A percentile compares a stretch with the other conserved stretches of the same genome.
Evolutionary conservation across 2,329 filamentous ascomycete genomes (phyloP).

Genomic region (Teratosphaeria viscida): DNA sequence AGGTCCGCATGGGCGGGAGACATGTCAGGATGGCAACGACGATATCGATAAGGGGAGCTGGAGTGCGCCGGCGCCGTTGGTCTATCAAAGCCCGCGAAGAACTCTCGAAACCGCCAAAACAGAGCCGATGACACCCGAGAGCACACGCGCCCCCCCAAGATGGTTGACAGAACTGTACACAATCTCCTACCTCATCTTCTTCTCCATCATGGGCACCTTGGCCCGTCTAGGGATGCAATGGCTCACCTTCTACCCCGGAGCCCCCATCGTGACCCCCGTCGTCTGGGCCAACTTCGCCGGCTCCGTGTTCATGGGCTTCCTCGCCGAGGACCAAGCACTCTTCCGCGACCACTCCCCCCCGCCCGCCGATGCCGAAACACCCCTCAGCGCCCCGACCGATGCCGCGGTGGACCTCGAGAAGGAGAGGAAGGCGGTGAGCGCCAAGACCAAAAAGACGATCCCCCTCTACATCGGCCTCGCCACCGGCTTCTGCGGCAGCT

Average conservation of each 20-base stretch:
- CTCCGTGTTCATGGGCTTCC: slow-evolving; percentile 73
- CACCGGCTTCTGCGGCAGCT: slow-evolving; percentile 80
- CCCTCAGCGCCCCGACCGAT: slow-evolving; percentile 17
- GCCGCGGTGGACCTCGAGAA: slow-evolving; percentile 20
- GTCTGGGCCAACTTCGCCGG: slow-evolving; percentile 85
- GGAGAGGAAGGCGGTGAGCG: slow-evolving; percentile 23
- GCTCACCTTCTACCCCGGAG: slow-evolving; percentile 67
- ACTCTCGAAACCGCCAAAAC: slow-evolving; percentile 7
- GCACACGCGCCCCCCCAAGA: slow-evolving; percentile 12
- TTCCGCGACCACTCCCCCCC: slow-evolving; percentile 55
- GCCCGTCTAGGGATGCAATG: slow-evolving; percentile 71
- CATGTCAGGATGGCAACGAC: neutral
- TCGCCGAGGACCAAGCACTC: slow-evolving; percentile 65
- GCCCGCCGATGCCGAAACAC: slow-evolving; percentile 19
- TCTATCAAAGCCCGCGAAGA: slow-evolving; percentile 1
- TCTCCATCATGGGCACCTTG: slow-evolving; percentile 74
- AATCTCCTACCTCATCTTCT: slow-evolving; percentile 72
- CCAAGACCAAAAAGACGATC: slow-evolving; percentile 66
- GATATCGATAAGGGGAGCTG: slow-evolving; percentile 1
- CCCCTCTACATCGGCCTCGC: slow-evolving; percentile 79
- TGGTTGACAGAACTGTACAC: slow-evolving; percentile 45
- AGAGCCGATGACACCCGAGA: slow-evolving; percentile 3
- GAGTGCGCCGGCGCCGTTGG: neutral
- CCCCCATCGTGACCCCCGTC: slow-evolving; percentile 62
- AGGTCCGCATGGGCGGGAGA: neutral